Evolutionary conservation across 2,329 filamentous ascomycete species (phyloP), one percentile per base, ranked within the genome.

Genomic region (Juglanconis sp.): DNA sequence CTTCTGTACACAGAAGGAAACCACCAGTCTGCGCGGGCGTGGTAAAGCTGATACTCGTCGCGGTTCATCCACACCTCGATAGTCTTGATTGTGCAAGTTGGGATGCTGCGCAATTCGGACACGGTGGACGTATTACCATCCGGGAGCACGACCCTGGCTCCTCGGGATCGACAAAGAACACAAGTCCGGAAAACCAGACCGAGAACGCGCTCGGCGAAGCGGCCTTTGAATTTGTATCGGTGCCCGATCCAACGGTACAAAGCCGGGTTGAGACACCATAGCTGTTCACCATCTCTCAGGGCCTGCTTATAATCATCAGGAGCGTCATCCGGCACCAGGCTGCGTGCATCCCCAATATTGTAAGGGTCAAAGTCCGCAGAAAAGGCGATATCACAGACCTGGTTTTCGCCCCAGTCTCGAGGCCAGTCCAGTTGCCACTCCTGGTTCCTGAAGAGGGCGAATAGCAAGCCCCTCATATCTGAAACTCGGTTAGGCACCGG

Each of bases 241-340:
- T 61, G 49, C 3, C 49, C 54, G 1, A 61, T 7, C 53, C 40
- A 61, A 5, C 59, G 44, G 5, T 61, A 61, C 1, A 35, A 34
- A 11, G 52, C 48, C 8, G 59, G 54, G 2, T 53, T 61, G 1
- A 60, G 53, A 15, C 59, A 48, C 59, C 53, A 57, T 2, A 57
- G n/a, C 15, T 60, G 59, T 5, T 53, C 36, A 1, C 59, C 59
- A 4, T 32, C 52, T 42, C 54, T 57, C 10, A 60, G 24, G 2
- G 53, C 59, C 40, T 57, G n/a, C 5, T 13, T 6, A 15, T 57
- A 53, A 4, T 57, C 32, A 8, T 31, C 13, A 7, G 59, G 32
- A 2, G 42, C 10, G 0, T 48, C 5, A 4, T 4, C 44, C 4
- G 35, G 53, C 34, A 57, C 47, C 1, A 13, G 17, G 1, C 3